Evolutionary conservation across 257 asterid genomes (phyloP), one percentile per base, ranked within the genome.

Genomic region (Solanum peruvianum): DNA sequence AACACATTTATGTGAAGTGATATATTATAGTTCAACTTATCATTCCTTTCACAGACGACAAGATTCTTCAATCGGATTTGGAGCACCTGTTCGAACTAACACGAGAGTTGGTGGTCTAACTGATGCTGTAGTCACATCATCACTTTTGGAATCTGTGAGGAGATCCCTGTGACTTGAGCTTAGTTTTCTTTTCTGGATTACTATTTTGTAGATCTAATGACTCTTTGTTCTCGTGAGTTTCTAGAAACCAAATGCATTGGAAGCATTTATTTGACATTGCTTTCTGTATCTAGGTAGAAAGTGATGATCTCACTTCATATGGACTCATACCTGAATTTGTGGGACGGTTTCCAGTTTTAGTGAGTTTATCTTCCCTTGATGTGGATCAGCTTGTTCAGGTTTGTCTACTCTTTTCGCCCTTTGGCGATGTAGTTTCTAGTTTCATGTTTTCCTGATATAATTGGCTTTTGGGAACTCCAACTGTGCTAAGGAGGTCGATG

Each of bases 311-410:
- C 83, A 94, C 96, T 70, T 94, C 98, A 45, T 94, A 96, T 88
- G 99, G 99, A 86, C 98, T 96, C 85, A 95, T 95, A 91, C 99
- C 99, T 76, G 99, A 96, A 91, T 96, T 96, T 78, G 98, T 96
- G 89, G 99, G 99, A 84, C 92, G 99, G 44, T 90, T 96, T 89
- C 99, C 99, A 20, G 91, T 95, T 88, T 89, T 96, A 87, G 96
- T 95, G 88, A 95, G 95, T 91, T 89, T 96, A 85, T 90, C 98
- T 86, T 95, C 98, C 88, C 95, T 96, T 47, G 90, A 92, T 91
- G 98, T 94, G 90, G 94, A 93, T 88, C 97, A 95, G 90, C 99
- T 96, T 87, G 94, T 95, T 89, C 95, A 93, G 97, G 99, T 96
- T 58, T 86, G 91, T 73, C 78, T 78, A 82, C 39, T 86, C 88